Conservation (phyloP, 208 protist species). For the Leishmania turanica region DNA sequence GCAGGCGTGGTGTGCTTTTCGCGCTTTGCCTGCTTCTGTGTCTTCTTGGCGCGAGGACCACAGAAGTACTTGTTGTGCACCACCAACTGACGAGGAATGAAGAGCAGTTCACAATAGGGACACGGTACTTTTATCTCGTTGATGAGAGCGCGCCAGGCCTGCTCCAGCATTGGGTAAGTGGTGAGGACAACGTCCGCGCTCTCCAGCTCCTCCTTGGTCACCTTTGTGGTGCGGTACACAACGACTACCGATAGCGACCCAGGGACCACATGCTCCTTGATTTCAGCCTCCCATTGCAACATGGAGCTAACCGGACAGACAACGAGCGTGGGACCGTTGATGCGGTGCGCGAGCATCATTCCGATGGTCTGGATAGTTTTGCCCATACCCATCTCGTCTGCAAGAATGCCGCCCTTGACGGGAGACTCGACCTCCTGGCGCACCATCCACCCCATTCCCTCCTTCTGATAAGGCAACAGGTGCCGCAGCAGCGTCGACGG, state of each 20-base stretch:
- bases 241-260: conserved; percentile 76
- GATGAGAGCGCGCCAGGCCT: conserved; percentile 83
- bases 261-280: conserved; percentile 74
- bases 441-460: conserved; percentile 89
- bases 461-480: conserved; percentile 86
- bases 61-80: conserved; percentile 96
- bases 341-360: conserved; percentile 76
- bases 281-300: conserved; percentile 92
- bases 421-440: conserved; percentile 64
- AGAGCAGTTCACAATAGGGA: conserved; percentile 87
- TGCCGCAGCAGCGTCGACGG: conserved; percentile 60
- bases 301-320: conserved; percentile 93
- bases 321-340: conserved; percentile 84
- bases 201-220: conserved; percentile 71
- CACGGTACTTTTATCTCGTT: conserved; percentile 88
- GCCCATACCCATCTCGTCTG: conserved; percentile 98
- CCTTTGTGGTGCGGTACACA: conserved; percentile 61
- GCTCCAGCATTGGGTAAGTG: conserved; percentile 94
- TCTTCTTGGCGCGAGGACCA: conserved; percentile 85
- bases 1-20: conserved; percentile 51
- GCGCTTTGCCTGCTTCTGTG: conserved; percentile 79
- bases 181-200: conserved; percentile 94
- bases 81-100: conserved; percentile 86
- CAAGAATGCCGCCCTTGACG: conserved; percentile 94
- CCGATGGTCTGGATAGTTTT: conserved; percentile 98